Percentiles rank a stretch among this genome's conserved stretches.
Evolutionary conservation across 225 moss, liverwort and hornwort species (phyloP).

Genomic region (Antitrichia curtipendula): DNA sequence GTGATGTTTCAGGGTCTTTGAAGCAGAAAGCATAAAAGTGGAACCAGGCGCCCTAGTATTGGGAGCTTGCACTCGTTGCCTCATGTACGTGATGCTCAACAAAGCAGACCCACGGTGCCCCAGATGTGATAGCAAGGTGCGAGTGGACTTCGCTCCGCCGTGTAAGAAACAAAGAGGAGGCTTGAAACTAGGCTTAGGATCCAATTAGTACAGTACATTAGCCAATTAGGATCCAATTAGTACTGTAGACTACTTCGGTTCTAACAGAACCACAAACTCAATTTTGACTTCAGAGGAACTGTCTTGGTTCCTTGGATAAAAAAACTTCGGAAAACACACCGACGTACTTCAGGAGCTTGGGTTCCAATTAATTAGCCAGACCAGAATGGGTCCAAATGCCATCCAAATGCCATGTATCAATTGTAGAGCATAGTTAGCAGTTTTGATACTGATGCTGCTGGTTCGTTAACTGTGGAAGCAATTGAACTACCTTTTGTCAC

Average conservation of each 20-base stretch:
- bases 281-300: neutral
- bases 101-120: neutral
- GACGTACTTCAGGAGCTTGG: neutral
- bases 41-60: neutral
- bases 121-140: neutral
- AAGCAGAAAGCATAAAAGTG: neutral
- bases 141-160: neutral
- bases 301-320: neutral
- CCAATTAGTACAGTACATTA: neutral
- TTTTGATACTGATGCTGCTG: neutral
- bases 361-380: neutral
- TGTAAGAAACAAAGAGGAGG: neutral
- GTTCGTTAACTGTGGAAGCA: neutral
- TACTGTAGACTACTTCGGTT: neutral
- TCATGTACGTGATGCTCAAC: neutral
- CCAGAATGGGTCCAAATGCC: neutral
- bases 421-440: neutral
- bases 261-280: neutral
- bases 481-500: neutral
- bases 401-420: neutral
- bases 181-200: neutral
- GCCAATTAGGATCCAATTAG: too few relatives aligned
- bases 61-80: neutral
- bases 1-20: neutral
- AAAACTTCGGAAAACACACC: neutral